These are phyloP conservation scores for Termitomyces sp. DNA, from an alignment of 768 basidiomycete species.

Conservation along the genomic window DNA sequence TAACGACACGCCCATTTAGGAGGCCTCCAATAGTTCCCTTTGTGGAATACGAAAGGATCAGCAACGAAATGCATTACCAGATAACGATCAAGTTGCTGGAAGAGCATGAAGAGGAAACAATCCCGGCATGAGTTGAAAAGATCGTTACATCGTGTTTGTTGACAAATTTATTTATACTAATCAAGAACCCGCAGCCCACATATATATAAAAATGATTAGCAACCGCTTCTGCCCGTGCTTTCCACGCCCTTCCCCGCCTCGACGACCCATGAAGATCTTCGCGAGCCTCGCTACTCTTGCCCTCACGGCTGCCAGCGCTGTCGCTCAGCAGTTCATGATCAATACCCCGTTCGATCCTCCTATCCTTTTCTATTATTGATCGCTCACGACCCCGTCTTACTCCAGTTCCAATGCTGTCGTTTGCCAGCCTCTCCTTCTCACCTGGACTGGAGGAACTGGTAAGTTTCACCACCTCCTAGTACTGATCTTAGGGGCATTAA, in stretches of 20 bases:
- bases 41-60: not conserved
- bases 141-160: conserved; percentile 20
- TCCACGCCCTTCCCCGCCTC: conserved; percentile 20
- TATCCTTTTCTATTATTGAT: not conserved
- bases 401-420: conserved; percentile 43
- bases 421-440: conserved; percentile 55
- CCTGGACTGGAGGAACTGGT: conserved; percentile 58
- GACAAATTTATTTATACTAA: conserved; percentile 12
- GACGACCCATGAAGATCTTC: conserved; percentile 44
- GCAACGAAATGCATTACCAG: not conserved
- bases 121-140: conserved; percentile 9
- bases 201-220: conserved; percentile 17
- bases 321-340: conserved; percentile 41
- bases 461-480: conserved; percentile 19
- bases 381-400: conserved; percentile 7
- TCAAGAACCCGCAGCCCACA: conserved; percentile 2
- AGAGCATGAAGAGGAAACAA: conserved; percentile 22
- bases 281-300: conserved; percentile 34
- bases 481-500: conserved; percentile 6
- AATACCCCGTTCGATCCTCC: conserved; percentile 66
- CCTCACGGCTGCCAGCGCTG: conserved; percentile 36
- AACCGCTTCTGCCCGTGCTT: conserved; percentile 19
- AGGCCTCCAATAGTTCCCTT: not conserved
- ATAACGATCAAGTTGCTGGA: not conserved
- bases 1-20: not conserved